Evolutionary conservation across 2,329 filamentous ascomycete genomes (phyloP).

Genomic region (Didymella lethalis): DNA sequence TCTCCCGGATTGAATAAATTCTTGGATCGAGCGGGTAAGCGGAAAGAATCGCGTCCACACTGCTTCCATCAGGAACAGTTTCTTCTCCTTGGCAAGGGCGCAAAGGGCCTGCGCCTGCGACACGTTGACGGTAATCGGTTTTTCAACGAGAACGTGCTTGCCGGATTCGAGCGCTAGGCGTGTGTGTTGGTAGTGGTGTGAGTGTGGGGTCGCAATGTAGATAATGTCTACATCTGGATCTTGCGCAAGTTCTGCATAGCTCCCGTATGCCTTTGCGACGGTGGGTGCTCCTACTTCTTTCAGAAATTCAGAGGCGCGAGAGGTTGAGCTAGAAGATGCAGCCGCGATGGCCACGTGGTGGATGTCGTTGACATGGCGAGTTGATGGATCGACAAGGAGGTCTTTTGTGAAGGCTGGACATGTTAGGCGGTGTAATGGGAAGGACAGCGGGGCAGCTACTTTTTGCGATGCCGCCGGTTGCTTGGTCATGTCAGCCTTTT

Average conservation of each 20-base stretch:
- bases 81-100: conserved; percentile 73
- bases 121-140: conserved; percentile 84
- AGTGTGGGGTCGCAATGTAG: conserved; percentile 89
- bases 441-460: conserved; percentile 11
- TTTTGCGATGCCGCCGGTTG: conserved; percentile 53
- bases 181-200: conserved; percentile 88
- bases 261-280: conserved; percentile 74
- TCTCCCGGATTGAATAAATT: conserved; percentile 63
- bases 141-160: conserved; percentile 89
- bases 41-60: conserved; percentile 92
- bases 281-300: conserved; percentile 71
- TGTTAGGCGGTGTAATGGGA: not conserved
- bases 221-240: conserved; percentile 82
- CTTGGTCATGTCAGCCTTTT: conserved; percentile 58
- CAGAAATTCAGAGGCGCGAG: conserved; percentile 76
- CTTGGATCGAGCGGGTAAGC: conserved; percentile 74
- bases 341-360: conserved; percentile 75
- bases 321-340: conserved; percentile 74
- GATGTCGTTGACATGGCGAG: conserved; percentile 73
- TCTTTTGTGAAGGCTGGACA: conserved; percentile 65
- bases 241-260: conserved; percentile 78
- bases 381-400: conserved; percentile 74
- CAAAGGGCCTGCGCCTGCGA: conserved; percentile 77
- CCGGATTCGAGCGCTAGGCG: conserved; percentile 81
- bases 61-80: conserved; percentile 59